Conservation (phyloP, 2,329 filamentous ascomycete species). For the Cytospora mali region DNA sequence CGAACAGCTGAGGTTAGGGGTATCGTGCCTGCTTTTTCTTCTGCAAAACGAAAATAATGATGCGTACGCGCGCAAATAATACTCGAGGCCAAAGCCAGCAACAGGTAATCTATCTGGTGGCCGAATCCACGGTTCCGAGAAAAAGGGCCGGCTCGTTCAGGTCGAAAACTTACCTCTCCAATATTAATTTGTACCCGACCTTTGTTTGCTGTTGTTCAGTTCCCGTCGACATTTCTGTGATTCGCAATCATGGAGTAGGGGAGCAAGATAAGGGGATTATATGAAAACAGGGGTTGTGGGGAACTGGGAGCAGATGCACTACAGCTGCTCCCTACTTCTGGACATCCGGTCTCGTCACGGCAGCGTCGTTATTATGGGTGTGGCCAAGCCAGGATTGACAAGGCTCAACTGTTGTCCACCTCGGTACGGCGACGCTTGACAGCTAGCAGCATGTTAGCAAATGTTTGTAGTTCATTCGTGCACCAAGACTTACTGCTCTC, state of each 20-base stretch:
- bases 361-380: conserved; percentile 40
- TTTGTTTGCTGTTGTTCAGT: conserved; percentile 16
- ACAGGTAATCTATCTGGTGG: background rate
- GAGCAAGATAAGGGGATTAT: background rate
- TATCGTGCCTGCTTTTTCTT: conserved; percentile 3
- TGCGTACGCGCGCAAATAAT: conserved; percentile 1
- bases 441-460: conserved; percentile 43
- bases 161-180: conserved; percentile 25
- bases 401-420: conserved; percentile 19
- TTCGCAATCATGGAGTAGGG: background rate
- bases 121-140: background rate
- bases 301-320: conserved; percentile 27
- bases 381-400: conserved; percentile 34
- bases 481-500: conserved; percentile 36
- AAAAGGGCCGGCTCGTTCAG: background rate
- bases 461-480: background rate
- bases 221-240: conserved; percentile 9
- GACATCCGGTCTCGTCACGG: background rate
- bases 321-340: conserved; percentile 19
- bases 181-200: background rate
- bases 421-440: conserved; percentile 54
- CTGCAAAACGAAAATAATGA: conserved; percentile 8
- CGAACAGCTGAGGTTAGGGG: conserved; percentile 9
- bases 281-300: background rate
- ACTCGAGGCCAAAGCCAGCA: conserved; percentile 11